Evolutionary conservation across 176 grass and related monocot genomes (phyloP).

Genomic region (Hordeum vulgare): MorexV3_pseudomolecules_assembly NC_058518.1:388557309-388557808

Average conservation of each 20-base stretch:
- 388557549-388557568: not conserved
- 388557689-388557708: not conserved
- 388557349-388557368: too few species aligned
- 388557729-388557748: constrained; percentile 16
- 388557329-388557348: too few species aligned
- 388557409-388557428: too few species aligned
- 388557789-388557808: not conserved
- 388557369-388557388: too few species aligned
- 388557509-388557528: constrained; percentile 7
- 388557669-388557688: not conserved
- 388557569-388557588: not conserved
- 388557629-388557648: not conserved
- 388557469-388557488: too few species aligned
- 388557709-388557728: constrained; percentile 17
- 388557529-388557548: not conserved
- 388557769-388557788: not conserved
- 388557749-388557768: constrained; percentile 26
- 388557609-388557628: not conserved
- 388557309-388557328: too few species aligned
- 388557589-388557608: constrained; percentile 2
- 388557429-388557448: too few species aligned
- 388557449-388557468: too few species aligned
- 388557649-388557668: not conserved
- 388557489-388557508: not conserved
- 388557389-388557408: too few species aligned